Percentiles rank a stretch among this genome's conserved stretches.
These are phyloP conservation scores for Ustilago tritici DNA, from an alignment of 1,284 basidiomycete species.

Conservation along the genomic window DNA sequence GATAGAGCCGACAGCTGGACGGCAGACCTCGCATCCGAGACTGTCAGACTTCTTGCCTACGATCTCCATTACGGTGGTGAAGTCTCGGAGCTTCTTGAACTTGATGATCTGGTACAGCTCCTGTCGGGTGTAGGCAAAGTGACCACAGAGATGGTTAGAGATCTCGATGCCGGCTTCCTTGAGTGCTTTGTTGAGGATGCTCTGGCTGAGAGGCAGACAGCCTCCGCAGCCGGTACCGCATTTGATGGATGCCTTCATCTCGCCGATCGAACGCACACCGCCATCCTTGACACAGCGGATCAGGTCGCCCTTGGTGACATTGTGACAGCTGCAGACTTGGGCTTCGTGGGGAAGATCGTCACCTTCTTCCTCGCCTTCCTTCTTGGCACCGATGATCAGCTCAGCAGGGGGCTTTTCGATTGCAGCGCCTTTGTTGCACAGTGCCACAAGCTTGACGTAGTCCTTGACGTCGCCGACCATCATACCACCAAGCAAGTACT, in stretches of 20 bases:
- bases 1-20: slow-evolving; percentile 78
- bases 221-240: slow-evolving; percentile 80
- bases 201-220: slow-evolving; percentile 75
- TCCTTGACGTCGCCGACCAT: slow-evolving; percentile 82
- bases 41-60: slow-evolving; percentile 74
- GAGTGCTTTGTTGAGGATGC: slow-evolving; percentile 78
- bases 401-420: slow-evolving; percentile 78
- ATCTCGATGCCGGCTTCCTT: slow-evolving; percentile 77
- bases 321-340: slow-evolving; percentile 80
- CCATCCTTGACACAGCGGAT: slow-evolving; percentile 74
- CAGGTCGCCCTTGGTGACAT: slow-evolving; percentile 78
- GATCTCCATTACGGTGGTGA: slow-evolving; percentile 74
- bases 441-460: slow-evolving; percentile 78
- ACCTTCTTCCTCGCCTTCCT: slow-evolving; percentile 75
- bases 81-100: slow-evolving; percentile 77
- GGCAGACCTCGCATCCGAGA: slow-evolving; percentile 81
- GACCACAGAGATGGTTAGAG: slow-evolving; percentile 77
- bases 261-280: slow-evolving; percentile 74
- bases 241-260: slow-evolving; percentile 79
- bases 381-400: slow-evolving; percentile 77
- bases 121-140: slow-evolving; percentile 78
- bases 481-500: slow-evolving; percentile 81
- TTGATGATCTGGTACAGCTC: slow-evolving; percentile 80
- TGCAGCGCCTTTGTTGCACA: slow-evolving; percentile 81
- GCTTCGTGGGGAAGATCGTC: slow-evolving; percentile 79